Base-by-base conservation (phyloP, 2,329 filamentous ascomycete species). In the Phyllosticta citribraziliensis region DNA sequence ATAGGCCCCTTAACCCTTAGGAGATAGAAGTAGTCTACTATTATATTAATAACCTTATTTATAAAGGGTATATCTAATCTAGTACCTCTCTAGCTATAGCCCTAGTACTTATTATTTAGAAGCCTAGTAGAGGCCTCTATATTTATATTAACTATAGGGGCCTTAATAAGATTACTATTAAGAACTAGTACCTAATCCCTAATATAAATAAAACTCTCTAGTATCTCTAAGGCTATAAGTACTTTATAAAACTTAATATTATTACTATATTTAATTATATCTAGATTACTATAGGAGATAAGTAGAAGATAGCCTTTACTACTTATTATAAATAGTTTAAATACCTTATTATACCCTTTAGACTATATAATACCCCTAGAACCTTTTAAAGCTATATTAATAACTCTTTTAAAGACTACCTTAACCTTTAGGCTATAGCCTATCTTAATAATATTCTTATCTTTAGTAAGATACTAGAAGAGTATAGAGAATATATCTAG, bases 131-230 rank as follows among this genome's bases (percentile, higher is more conserved):
- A 2, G 65, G 62, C 8, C 58, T 73, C 9, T 62, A 65, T 20
- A 58, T 76, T 52, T 76, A 64, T 64, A 65, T 76, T 5, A 66
- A 77, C 61, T 78, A 76, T 64, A 55, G 66, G 57, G 63, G 40
- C 0, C 63, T 76, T 0, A 77, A 76, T 57, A 61, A 63, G 0
- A 62, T 74, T n/a, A 75, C 67, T 3, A 67, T 68, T 25, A 74
- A 75, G 64, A 67, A 76, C 61, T 56, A 65, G 0, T 73, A 73
- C 62, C 64, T 65, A 2, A 57, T 74, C 20, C 71, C n/a, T 66
- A 0, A 60, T 73, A 2, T 73, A 76, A 50, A 60, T 57, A 12
- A 68, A 77, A 58, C 30, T 70, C 68, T 0, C 58, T 71, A 33
- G 59, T 68, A 30, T 20, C 62, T 1, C 50, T 77, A 9, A 25